Percentiles rank a stretch among this genome's conserved stretches.
These are phyloP conservation scores for Trichopus zeylanicus DNA, from an alignment of 116 monocot species.

Conservation along the genomic window DNA sequence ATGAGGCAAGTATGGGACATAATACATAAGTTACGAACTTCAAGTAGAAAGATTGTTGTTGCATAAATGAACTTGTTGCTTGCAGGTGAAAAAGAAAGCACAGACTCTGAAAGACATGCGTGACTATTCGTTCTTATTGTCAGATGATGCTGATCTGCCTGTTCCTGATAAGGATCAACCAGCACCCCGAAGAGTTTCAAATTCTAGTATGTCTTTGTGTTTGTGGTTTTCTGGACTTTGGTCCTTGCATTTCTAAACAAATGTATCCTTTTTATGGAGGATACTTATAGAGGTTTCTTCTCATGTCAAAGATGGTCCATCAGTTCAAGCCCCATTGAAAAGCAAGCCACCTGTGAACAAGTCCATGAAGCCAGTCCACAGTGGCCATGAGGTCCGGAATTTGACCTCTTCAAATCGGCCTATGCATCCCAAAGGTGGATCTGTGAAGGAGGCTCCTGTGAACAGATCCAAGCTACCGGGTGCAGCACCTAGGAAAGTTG, in stretches of 20 bases:
- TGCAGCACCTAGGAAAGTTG: constrained; percentile 16
- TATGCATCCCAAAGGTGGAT: constrained; percentile 13
- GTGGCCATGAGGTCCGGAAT: constrained; percentile 16
- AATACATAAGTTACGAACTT: background rate
- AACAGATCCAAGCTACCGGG: constrained; percentile 17
- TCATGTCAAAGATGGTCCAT: constrained; percentile 51
- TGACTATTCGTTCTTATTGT: constrained; percentile 85
- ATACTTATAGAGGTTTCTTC: constrained; percentile 64
- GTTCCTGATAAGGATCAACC: constrained; percentile 20
- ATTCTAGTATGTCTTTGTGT: constrained; percentile 28
- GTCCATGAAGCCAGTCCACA: constrained; percentile 11
- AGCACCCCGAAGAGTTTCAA: constrained; percentile 17
- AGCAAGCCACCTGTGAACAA: constrained; percentile 21
- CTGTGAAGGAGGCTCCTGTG: constrained; percentile 14
- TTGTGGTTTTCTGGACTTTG: background rate
- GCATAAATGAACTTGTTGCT: background rate
- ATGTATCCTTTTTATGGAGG: constrained; percentile 30
- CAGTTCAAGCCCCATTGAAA: constrained; percentile 19
- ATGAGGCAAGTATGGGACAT: constrained; percentile 26
- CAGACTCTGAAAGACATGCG: constrained; percentile 75
- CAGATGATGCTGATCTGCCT: constrained; percentile 84
- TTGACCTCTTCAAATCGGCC: constrained; percentile 8
- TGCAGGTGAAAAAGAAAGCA: constrained; percentile 73
- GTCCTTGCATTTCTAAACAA: constrained; percentile 5
- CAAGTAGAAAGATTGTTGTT: background rate